Conservation (phyloP, 805 yeast species). For the Hanseniaspora clermontiae region DNA sequence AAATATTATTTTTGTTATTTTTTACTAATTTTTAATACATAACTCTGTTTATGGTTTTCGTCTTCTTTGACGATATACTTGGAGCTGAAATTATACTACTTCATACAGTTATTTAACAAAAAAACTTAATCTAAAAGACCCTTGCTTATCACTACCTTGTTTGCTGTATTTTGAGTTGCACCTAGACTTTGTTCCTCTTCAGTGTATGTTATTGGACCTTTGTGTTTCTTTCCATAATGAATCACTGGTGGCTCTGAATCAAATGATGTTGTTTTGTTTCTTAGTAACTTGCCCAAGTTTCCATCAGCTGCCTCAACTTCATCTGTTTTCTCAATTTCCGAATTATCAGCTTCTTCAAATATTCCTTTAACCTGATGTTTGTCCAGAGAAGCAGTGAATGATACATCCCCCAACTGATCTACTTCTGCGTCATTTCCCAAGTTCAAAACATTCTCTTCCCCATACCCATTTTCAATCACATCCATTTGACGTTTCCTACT, state of each 20-base stretch:
- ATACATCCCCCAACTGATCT: neutral
- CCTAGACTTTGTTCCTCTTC: constrained; percentile 7
- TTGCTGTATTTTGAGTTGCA: neutral
- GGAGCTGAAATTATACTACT: too few relatives aligned
- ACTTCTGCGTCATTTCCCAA: neutral
- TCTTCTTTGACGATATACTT: too few relatives aligned
- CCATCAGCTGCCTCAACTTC: neutral
- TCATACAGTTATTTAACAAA: too few relatives aligned
- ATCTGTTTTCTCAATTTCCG: neutral
- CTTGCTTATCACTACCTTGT: neutral
- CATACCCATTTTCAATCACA: neutral
- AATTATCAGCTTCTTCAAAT: constrained; percentile 2
- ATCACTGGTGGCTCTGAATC: constrained; percentile 9
- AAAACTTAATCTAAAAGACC: constrained; percentile 6
- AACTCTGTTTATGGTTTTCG: too few relatives aligned
- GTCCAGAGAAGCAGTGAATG: neutral
- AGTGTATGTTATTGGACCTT: constrained; percentile 3
- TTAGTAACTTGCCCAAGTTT: too few relatives aligned
- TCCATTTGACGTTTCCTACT: neutral
- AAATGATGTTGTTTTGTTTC: neutral
- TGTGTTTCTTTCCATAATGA: constrained; percentile 1
- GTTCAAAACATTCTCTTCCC: neutral
- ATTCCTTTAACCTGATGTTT: constrained; percentile 1
- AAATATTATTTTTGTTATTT: too few relatives aligned
- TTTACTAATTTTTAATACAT: neutral